Evolutionary conservation across 306 rosid species (phyloP).

Genomic region (Rosa chinensis): DNA sequence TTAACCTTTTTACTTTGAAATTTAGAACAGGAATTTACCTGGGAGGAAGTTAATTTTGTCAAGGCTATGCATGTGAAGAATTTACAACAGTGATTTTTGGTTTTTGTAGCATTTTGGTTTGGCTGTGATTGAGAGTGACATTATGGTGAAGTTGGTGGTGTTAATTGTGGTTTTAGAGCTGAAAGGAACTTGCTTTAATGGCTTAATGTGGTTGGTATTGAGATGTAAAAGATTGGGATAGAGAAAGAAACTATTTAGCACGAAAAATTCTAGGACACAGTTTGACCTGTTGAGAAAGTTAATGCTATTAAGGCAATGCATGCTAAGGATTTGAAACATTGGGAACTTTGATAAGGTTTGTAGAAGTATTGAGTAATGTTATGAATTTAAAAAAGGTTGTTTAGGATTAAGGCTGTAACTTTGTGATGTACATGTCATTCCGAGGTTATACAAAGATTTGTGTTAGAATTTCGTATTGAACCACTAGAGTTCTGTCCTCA

Average conservation of each 20-base stretch:
- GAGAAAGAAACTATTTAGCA: neutral
- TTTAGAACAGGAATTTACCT: neutral
- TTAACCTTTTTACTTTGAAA: neutral
- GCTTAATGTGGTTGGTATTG: constrained; percentile 1
- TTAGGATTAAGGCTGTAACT: neutral
- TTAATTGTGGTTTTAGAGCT: constrained; percentile 4
- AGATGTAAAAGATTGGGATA: neutral
- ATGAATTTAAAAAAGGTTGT: neutral
- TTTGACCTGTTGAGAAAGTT: neutral
- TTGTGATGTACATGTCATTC: neutral
- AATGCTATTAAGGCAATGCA: neutral
- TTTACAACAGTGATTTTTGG: neutral
- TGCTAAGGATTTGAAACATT: neutral
- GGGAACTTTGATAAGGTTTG: neutral
- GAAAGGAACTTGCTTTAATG: neutral
- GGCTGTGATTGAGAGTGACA: neutral
- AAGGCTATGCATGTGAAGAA: neutral
- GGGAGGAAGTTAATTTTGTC: neutral
- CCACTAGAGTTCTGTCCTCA: neutral
- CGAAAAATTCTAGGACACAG: neutral
- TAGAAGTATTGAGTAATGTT: neutral
- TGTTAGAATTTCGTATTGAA: neutral
- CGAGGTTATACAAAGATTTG: neutral
- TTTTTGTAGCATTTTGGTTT: neutral
- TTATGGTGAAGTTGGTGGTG: constrained; percentile 1